Evolutionary conservation across 1,284 basidiomycete species (phyloP), one percentile per base, ranked within the genome.

Genomic region (Agaricales sp.): DNA sequence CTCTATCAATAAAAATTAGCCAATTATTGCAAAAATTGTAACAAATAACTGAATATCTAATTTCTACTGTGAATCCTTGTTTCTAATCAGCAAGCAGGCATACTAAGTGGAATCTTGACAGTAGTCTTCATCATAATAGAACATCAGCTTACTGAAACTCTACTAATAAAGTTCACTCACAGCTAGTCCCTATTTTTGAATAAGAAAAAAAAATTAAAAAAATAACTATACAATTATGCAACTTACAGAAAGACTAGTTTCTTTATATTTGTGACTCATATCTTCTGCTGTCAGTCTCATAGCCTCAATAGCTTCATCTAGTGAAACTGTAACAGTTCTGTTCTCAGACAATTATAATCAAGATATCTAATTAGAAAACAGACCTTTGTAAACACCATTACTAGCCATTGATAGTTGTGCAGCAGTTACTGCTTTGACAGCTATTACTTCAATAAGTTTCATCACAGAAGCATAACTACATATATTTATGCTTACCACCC

Each of bases 281-380:
- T 89, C 85, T 19, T 75, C 69, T 22, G 94, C 94, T 0, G 94
- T 97, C 37, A 95, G 67, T 30, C 92, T 75, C 88, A 96, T 96
- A 1, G 94, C 95, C 61, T 92, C 89, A 50, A 98, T 97, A 0
- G 94, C 94, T 63, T 97, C 92, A 61, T 98, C 94, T 20, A 98
- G 71, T 0, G 86, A 88, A 44, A 95, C 90, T 23, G 82, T 81
- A 35, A 35, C 8, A 35, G 30, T 35, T 11, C 30, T 11, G 8
- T 35, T 8, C 8, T 35, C n/a, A 35, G 30, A 11, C n/a, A 11
- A 35, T n/a, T 11, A 35, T 35, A 35, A 8, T 35, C 30, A 35
- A n/a, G 30, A 35, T 8, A 35, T 11, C 30, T 11, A n/a, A 35
- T n/a, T 11, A 11, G 11, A 35, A n/a, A 8, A 35, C 8, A n/a